Evolutionary conservation across 2,329 filamentous ascomycete species (phyloP).

Genomic region (Aspergillus sergii): DNA sequence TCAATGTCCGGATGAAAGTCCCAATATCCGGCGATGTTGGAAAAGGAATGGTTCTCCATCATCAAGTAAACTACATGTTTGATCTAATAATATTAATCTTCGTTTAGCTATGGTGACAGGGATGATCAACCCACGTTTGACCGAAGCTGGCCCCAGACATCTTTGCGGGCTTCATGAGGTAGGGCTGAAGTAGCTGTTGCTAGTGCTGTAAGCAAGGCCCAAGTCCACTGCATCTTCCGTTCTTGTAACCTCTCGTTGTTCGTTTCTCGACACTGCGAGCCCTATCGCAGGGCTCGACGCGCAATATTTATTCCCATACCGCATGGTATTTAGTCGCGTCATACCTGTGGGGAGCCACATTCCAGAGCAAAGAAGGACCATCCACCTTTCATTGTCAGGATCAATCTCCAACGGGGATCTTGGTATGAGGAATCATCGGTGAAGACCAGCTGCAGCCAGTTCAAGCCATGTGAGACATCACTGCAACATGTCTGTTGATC

Average conservation of each 20-base stretch:
- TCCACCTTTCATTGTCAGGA: not conserved
- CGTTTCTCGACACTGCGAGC: not conserved
- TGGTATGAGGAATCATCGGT: not conserved
- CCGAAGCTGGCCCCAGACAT: conserved; percentile 25
- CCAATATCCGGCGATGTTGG: conserved; percentile 46
- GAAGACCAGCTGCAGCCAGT: not conserved
- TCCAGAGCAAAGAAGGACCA: not conserved
- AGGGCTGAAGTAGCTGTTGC: conserved; percentile 18
- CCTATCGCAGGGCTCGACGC: not conserved
- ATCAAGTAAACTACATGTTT: conserved; percentile 42
- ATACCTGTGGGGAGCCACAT: not conserved
- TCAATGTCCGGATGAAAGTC: conserved; percentile 41
- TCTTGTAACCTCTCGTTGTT: not conserved
- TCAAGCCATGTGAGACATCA: conserved; percentile 1
- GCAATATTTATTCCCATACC: conserved; percentile 1
- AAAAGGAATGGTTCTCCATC: conserved; percentile 45
- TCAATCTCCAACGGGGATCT: not conserved
- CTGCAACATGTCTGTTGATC: not conserved
- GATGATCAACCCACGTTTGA: conserved; percentile 25
- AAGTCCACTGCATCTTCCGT: conserved; percentile 23
- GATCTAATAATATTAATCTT: conserved; percentile 23
- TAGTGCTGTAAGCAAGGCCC: conserved; percentile 16
- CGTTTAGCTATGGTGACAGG: not conserved
- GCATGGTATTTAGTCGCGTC: not conserved
- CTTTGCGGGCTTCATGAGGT: conserved; percentile 17